These are phyloP conservation scores for Ustilago curta DNA, from an alignment of 1,284 basidiomycete genomes.

Conservation along the genomic window DNA sequence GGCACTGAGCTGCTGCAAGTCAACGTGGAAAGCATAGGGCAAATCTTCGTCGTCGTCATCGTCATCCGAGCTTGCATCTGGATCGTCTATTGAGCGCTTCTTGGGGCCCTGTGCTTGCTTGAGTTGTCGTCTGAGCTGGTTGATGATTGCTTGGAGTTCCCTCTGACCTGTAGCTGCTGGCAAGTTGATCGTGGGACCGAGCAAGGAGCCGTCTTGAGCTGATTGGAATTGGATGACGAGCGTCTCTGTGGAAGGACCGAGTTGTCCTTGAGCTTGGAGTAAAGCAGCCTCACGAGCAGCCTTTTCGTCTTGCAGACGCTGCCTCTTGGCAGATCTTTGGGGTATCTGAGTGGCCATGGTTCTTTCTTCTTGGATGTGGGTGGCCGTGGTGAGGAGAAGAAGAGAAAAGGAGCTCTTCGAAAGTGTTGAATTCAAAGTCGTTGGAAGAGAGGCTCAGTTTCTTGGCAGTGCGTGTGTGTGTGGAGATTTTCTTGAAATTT, in stretches of 20 bases:
- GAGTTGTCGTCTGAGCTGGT: slow-evolving; percentile 58
- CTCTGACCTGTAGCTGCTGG: slow-evolving; percentile 63
- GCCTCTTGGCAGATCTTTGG: slow-evolving; percentile 57
- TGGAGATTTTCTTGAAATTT: slow-evolving; percentile 36
- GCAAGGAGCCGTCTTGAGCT: slow-evolving; percentile 55
- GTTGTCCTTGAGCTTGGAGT: slow-evolving; percentile 53
- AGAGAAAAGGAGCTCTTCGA: not conserved
- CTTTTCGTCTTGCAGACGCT: slow-evolving; percentile 50
- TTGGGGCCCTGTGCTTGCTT: slow-evolving; percentile 40
- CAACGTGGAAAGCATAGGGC: slow-evolving; percentile 67
- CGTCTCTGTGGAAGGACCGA: slow-evolving; percentile 57
- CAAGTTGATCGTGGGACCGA: slow-evolving; percentile 65
- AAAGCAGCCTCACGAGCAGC: slow-evolving; percentile 45
- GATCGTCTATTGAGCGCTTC: slow-evolving; percentile 43
- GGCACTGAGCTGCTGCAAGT: slow-evolving; percentile 41
- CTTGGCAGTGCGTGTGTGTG: slow-evolving; percentile 12
- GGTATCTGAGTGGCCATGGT: slow-evolving; percentile 65
- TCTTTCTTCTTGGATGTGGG: not conserved
- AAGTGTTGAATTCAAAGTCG: not conserved
- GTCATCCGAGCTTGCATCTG: slow-evolving; percentile 42
- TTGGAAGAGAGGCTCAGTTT: slow-evolving; percentile 2
- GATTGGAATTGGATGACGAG: slow-evolving; percentile 67
- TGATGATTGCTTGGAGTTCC: slow-evolving; percentile 64
- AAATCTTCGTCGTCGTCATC: slow-evolving; percentile 67
- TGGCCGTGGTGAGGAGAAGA: not conserved